Evolutionary conservation across 306 rosid genomes (phyloP), one percentile per base, ranked within the genome.

Genomic region (Arachis stenosperma): DNA sequence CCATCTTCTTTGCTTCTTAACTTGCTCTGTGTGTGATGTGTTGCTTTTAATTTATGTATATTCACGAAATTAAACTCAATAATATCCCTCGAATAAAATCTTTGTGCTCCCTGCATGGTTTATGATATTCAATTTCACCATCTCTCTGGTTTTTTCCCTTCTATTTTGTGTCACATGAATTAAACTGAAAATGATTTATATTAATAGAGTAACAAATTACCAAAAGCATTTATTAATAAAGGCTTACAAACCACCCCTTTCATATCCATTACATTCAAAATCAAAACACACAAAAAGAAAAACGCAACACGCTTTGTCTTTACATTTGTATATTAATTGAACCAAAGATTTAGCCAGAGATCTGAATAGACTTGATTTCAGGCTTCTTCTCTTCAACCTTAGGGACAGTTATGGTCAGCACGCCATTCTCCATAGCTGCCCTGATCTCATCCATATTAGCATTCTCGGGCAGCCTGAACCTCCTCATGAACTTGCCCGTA

Each of bases 361-460:
- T 81, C 8, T 81, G 66, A 37, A 76, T 71, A 0, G 84, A 40
- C 71, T 60, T 65, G 12, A 70, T 54, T 0, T 76, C 54, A 30
- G 78, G 71, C 47, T 65, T 81, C 67, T 75, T 65, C 55, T 42
- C 71, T 66, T 76, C 70, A 47, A 57, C 70, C 41, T 75, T 81
- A 9, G 78, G 84, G 9, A 75, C 84, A 33, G 81, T 75, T 2
- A 81, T 81, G 51, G 61, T 70, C 6, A 81, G 78, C 17, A 81
- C 81, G 5, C 81, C 78, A 5, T 71, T 71, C 27, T 76, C 81
- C 84, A 76, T 81, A 0, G 51, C 27, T 12, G 78, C 75, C 56
- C 36, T 76, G 0, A 71, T 48, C 47, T 51, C 71, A 33, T 79
- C 75, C 75, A 74, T 15, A 47, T 67, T 73, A 0, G 75, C 73